Conservation (phyloP, 768 basidiomycete species). For the Lactifluus rugatus region DNA sequence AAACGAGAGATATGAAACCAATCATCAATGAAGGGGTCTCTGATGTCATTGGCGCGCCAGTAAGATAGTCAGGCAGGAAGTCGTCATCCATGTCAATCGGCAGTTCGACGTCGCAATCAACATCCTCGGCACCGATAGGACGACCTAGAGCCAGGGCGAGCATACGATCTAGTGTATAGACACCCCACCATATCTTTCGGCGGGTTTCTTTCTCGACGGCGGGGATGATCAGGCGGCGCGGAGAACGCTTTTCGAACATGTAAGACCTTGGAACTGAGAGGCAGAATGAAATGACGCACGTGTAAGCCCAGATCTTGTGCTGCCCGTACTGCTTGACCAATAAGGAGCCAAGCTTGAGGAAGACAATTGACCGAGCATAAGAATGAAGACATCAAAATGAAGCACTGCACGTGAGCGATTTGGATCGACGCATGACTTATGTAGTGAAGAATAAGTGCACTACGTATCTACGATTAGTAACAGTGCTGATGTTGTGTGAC, state of each 20-base stretch:
- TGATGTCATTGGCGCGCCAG: slow-evolving; percentile 47
- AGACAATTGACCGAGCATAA: slow-evolving; percentile 89
- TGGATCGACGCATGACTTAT: slow-evolving; percentile 84
- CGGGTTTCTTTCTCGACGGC: slow-evolving; percentile 83
- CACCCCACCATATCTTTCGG: slow-evolving; percentile 90
- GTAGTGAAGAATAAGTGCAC: slow-evolving; percentile 83
- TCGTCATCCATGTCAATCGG: slow-evolving; percentile 83
- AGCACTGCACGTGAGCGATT: slow-evolving; percentile 81
- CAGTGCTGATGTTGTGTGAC: neutral
- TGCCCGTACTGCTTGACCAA: slow-evolving; percentile 82
- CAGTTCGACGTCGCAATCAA: slow-evolving; percentile 82
- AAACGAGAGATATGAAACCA: slow-evolving; percentile 65
- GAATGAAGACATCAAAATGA: slow-evolving; percentile 82
- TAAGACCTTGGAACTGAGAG: slow-evolving; percentile 18
- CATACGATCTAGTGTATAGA: slow-evolving; percentile 86
- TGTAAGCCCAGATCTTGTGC: slow-evolving; percentile 90
- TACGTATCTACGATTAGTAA: slow-evolving; percentile 26
- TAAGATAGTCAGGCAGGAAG: slow-evolving; percentile 58
- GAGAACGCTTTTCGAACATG: slow-evolving; percentile 53
- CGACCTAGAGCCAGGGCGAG: slow-evolving; percentile 83
- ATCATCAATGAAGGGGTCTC: slow-evolving; percentile 65
- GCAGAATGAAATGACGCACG: slow-evolving; percentile 39
- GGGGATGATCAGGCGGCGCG: slow-evolving; percentile 57
- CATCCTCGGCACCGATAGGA: slow-evolving; percentile 80
- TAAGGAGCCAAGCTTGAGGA: slow-evolving; percentile 87